A percentile compares a stretch with the other conserved stretches of the same genome.
Conservation (phyloP, 345 rosid genomes). For the Rhizophora apiculata region DNA sequence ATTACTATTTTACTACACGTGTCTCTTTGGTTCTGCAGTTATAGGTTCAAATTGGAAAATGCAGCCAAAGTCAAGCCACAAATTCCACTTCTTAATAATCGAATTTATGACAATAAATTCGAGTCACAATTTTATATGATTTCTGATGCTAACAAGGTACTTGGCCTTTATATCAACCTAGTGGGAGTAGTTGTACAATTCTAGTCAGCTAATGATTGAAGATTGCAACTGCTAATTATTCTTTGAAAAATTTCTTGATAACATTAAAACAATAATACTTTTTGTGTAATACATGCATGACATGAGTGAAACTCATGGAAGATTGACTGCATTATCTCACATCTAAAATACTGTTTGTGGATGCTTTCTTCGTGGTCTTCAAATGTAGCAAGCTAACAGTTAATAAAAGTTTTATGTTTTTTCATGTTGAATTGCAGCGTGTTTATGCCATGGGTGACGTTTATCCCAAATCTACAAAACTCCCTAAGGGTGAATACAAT, state of each 20-base stretch:
- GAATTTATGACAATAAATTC: conserved; percentile 92
- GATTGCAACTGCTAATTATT: not conserved
- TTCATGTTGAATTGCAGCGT: conserved; percentile 44
- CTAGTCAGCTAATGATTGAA: not conserved
- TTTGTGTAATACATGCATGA: not conserved
- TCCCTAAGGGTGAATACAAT: conserved; percentile 91
- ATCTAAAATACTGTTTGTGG: not conserved
- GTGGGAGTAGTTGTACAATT: not conserved
- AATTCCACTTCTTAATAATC: conserved; percentile 85
- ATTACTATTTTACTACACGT: conserved; percentile 6
- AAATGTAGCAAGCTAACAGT: conserved; percentile 10
- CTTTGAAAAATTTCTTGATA: not conserved
- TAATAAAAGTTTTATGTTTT: conserved; percentile 5
- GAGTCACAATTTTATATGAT: conserved; percentile 97
- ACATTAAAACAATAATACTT: conserved; percentile 1
- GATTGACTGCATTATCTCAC: not conserved
- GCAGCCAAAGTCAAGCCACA: conserved; percentile 84
- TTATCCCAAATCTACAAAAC: conserved; percentile 74
- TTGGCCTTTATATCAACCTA: conserved; percentile 1
- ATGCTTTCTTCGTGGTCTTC: conserved; percentile 1
- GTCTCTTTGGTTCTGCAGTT: conserved; percentile 46
- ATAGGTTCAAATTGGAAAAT: conserved; percentile 91
- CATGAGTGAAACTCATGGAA: too few species aligned
- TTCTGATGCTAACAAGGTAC: conserved; percentile 90
- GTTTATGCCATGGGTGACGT: conserved; percentile 83